These are phyloP conservation scores for Elsinoe fawcettii DNA, from an alignment of 2,329 filamentous ascomycete species.

Conservation along the genomic window DNA sequence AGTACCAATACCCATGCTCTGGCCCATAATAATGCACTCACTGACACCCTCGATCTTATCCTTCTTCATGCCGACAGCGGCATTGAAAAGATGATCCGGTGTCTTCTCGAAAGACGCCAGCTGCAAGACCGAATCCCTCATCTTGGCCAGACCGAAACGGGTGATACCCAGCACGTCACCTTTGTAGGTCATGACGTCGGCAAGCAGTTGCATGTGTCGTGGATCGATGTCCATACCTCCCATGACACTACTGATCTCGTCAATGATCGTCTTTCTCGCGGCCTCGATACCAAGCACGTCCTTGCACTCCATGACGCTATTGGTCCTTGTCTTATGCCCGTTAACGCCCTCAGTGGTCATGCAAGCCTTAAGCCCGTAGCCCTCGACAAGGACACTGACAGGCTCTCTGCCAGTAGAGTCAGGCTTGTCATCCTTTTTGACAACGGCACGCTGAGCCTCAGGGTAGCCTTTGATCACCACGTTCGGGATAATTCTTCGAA, in stretches of 20 bases:
- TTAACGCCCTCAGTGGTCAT: constrained; percentile 92
- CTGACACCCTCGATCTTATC: constrained; percentile 89
- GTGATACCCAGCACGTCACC: constrained; percentile 95
- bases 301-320: constrained; percentile 82
- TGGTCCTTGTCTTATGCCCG: constrained; percentile 65
- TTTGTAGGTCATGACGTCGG: constrained; percentile 99
- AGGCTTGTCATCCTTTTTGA: constrained; percentile 66
- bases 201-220: constrained; percentile 92
- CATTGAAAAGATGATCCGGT: constrained; percentile 92
- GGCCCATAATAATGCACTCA: constrained; percentile 97
- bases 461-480: constrained; percentile 89
- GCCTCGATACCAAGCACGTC: constrained; percentile 93
- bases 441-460: constrained; percentile 77
- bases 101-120: constrained; percentile 97
- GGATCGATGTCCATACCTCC: constrained; percentile 91
- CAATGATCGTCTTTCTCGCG: constrained; percentile 77
- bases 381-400: constrained; percentile 67
- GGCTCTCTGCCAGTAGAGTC: constrained; percentile 57
- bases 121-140: constrained; percentile 88
- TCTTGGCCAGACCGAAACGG: constrained; percentile 90
- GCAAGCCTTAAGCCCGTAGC: constrained; percentile 80
- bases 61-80: constrained; percentile 82
- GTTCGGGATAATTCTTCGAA: constrained; percentile 71
- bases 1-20: constrained; percentile 85
- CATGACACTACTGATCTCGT: constrained; percentile 86